Base-by-base conservation (phyloP, 768 basidiomycete species). In the Boletus rubroflammeus region DNA sequence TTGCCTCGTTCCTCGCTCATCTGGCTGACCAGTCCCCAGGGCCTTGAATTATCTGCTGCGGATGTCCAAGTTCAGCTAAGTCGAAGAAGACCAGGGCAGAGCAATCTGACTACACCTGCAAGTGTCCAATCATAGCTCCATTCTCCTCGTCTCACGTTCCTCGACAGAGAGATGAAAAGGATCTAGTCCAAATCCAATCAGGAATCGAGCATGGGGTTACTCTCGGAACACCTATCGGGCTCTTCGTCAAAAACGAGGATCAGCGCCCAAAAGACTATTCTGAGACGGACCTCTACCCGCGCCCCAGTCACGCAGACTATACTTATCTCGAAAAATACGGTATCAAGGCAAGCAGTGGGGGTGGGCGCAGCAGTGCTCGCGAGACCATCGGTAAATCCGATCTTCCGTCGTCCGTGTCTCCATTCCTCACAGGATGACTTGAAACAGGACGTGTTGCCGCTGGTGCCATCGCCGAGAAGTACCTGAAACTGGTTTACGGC, bases 321-420 rank as follows among this genome's bases (percentile, higher is more conserved):
- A 99, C 97, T 15, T 99, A 99, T 72, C 84, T 98, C 54, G 86
- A 93, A 62, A 99, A 99, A 65, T 99, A 98, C 68, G 94, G 94
- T 29, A 73, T 98, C 71, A 98, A 98, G 77, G 97, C 97, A 0
- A 93, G 91, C 78, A 92, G 89, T 55, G 97, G 97, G 35, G 97
- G 97, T 44, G 97, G 97, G 6, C 79, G 97, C 19, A 92, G 90
- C 63, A 92, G 89, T 66, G 97, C 97, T 40, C 84, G 97, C 26
- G 97, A 99, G 75, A 98, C 97, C 26, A 93, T 98, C 64, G 96
- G 96, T 87, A 62, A 47, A 71, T 59, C 1, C 51, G 13, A 45
- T 49, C 39, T 45, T 48, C 36, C 53, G 35, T 32, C 32, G n/a
- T 56, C 21, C 28, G 36, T 23, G 51, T 15, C 47, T 47, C 29